These are phyloP conservation scores for Phaeoacremonium minimum DNA, from an alignment of 2,329 filamentous ascomycete species.

Conservation along the genomic window DNA sequence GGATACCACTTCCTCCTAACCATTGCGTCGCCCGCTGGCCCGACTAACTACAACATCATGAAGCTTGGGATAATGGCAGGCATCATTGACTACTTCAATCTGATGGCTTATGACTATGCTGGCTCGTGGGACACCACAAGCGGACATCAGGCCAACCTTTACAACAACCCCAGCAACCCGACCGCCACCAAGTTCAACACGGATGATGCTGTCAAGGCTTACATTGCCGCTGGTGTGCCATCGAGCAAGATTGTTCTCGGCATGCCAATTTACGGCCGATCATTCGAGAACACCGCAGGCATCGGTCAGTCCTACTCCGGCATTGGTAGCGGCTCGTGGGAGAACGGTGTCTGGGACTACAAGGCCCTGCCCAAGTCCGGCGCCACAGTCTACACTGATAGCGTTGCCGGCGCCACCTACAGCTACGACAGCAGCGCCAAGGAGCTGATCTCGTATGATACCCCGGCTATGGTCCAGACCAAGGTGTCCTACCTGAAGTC, in stretches of 20 bases:
- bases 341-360: slow-evolving; percentile 75
- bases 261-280: slow-evolving; percentile 76
- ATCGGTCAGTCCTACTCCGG: slow-evolving; percentile 61
- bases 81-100: slow-evolving; percentile 50
- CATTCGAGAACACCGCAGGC: slow-evolving; percentile 62
- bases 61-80: slow-evolving; percentile 39
- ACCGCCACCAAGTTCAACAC: slow-evolving; percentile 66
- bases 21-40: slow-evolving; percentile 46
- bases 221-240: slow-evolving; percentile 59
- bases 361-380: slow-evolving; percentile 66
- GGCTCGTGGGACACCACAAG: slow-evolving; percentile 61
- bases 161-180: slow-evolving; percentile 47
- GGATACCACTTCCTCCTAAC: slow-evolving; percentile 50
- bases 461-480: slow-evolving; percentile 48
- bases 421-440: slow-evolving; percentile 58
- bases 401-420: slow-evolving; percentile 59
- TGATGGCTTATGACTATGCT: slow-evolving; percentile 73
- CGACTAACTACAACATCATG: slow-evolving; percentile 40
- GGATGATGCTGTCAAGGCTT: slow-evolving; percentile 59
- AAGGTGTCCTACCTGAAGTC: slow-evolving; percentile 65
- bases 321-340: slow-evolving; percentile 65
- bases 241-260: slow-evolving; percentile 68
- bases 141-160: slow-evolving; percentile 72
- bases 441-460: slow-evolving; percentile 71
- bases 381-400: slow-evolving; percentile 54